These are phyloP conservation scores for Akanthomyces uredinophilus DNA, from an alignment of 2,329 filamentous ascomycete species.

Conservation along the genomic window DNA sequence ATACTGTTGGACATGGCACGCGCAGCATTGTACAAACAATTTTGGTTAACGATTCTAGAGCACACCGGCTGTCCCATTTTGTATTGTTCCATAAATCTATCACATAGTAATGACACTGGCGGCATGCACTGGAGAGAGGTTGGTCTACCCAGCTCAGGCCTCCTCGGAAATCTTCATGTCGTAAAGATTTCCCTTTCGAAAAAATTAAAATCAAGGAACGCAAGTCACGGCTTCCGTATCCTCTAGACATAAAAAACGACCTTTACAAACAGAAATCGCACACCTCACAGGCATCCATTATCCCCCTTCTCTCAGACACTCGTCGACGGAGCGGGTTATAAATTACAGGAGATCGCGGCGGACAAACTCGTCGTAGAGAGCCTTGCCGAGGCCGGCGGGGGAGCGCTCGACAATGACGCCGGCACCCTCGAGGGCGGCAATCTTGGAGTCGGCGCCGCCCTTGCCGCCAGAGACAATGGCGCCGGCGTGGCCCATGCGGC, in stretches of 20 bases:
- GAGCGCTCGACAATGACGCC: slow-evolving; percentile 96
- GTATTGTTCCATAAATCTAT: slow-evolving; percentile 14
- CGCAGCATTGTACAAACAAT: not conserved
- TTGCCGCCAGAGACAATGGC: slow-evolving; percentile 97
- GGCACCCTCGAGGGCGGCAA: slow-evolving; percentile 84
- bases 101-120: slow-evolving; percentile 14
- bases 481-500: slow-evolving; percentile 97
- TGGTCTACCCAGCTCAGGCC: not conserved
- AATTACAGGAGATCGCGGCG: slow-evolving; percentile 85
- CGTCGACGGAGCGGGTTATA: not conserved
- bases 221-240: slow-evolving; percentile 1
- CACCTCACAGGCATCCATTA: not conserved
- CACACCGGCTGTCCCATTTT: slow-evolving; percentile 14
- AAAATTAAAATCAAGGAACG: slow-evolving; percentile 1
- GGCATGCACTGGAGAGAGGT: not conserved
- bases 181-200: not conserved
- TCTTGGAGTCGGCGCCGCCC: slow-evolving; percentile 98
- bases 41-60: not conserved
- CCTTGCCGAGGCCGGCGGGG: slow-evolving; percentile 87
- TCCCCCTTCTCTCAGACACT: not conserved
- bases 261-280: not conserved
- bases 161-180: not conserved
- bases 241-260: slow-evolving; percentile 3
- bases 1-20: not conserved
- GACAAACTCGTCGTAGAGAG: slow-evolving; percentile 91